Evolutionary conservation across 352 stramenopile species (phyloP).

Genomic region (Elongisporangium anandrum): DNA sequence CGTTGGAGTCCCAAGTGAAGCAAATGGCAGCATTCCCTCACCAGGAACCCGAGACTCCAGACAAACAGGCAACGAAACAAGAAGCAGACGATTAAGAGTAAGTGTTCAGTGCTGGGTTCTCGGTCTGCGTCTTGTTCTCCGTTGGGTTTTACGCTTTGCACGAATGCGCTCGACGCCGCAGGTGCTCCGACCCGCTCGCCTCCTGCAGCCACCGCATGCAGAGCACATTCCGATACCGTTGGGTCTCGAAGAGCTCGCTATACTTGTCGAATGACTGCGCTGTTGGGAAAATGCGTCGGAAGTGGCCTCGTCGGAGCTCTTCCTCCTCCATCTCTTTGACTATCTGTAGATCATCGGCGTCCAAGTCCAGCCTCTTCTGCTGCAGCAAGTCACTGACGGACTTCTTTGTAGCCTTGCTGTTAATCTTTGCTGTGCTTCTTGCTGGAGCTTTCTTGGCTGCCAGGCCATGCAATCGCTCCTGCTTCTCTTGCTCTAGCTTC

Average conservation of each 20-base stretch:
- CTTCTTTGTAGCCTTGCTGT: conserved; percentile 4
- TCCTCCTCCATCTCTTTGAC: conserved; percentile 68
- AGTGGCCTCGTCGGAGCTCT: conserved; percentile 51
- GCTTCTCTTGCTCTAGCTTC: conserved; percentile 37
- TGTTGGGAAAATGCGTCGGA: conserved; percentile 73
- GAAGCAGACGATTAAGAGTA: conserved; percentile 3
- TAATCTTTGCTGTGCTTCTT: conserved; percentile 4
- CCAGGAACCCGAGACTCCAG: conserved; percentile 3
- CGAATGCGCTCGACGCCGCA: conserved; percentile 10
- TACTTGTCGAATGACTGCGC: conserved; percentile 47
- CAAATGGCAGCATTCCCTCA: conserved; percentile 10
- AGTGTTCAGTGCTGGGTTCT: background rate
- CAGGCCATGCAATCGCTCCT: conserved; percentile 42
- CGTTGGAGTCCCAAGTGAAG: conserved; percentile 32
- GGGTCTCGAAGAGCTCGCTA: conserved; percentile 44
- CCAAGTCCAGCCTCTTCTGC: conserved; percentile 27
- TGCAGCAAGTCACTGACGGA: conserved; percentile 37
- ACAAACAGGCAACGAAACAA: conserved; percentile 3
- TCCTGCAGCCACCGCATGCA: conserved; percentile 55
- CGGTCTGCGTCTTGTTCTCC: background rate
- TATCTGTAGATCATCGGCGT: conserved; percentile 46
- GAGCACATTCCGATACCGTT: conserved; percentile 49
- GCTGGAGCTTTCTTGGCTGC: conserved; percentile 15
- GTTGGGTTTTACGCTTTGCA: conserved; percentile 2
- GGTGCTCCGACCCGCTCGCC: conserved; percentile 13